phyloP scores from a whole-genome alignment of 176 grass and related monocot genomes.

The Metroxylon sagu region DNA sequence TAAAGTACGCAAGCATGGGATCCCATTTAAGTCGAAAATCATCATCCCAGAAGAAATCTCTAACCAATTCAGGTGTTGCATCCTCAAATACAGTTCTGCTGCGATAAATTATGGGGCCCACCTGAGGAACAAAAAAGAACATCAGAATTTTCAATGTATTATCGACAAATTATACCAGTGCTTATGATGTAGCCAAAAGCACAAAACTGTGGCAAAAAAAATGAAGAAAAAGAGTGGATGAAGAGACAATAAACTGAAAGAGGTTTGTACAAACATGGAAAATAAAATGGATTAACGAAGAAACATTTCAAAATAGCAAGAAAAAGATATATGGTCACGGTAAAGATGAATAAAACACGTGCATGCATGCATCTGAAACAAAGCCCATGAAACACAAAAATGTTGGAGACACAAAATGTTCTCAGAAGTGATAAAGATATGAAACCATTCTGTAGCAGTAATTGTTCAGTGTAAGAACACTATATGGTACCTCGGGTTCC shows the following conservation, averaged over 20 bases:
- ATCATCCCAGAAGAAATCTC: not conserved
- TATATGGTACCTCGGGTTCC: not conserved
- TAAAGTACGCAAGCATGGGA: not conserved
- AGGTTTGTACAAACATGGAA: not conserved
- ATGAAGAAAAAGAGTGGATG: not conserved
- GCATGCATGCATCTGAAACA: no score
- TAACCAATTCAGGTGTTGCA: not conserved
- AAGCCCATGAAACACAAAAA: no score
- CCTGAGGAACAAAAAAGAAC: not conserved
- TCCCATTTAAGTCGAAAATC: not conserved
- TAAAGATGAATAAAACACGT: no score
- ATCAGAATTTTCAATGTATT: not conserved
- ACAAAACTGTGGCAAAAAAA: not conserved
- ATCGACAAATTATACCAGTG: not conserved
- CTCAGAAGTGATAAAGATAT: no score
- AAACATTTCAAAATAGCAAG: no score
- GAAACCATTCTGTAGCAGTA: no score
- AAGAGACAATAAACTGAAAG: not conserved
- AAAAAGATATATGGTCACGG: no score
- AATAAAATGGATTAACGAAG: not conserved
- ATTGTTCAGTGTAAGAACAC: not conserved
- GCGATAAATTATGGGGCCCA: not conserved
- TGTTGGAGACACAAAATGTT: no score
- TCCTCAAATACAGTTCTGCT: not conserved
- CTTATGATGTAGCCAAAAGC: no score